phyloP scores from a whole-genome alignment of 495 filamentous ascomycete species.

The Trichoderma orchidacearum region DNA sequence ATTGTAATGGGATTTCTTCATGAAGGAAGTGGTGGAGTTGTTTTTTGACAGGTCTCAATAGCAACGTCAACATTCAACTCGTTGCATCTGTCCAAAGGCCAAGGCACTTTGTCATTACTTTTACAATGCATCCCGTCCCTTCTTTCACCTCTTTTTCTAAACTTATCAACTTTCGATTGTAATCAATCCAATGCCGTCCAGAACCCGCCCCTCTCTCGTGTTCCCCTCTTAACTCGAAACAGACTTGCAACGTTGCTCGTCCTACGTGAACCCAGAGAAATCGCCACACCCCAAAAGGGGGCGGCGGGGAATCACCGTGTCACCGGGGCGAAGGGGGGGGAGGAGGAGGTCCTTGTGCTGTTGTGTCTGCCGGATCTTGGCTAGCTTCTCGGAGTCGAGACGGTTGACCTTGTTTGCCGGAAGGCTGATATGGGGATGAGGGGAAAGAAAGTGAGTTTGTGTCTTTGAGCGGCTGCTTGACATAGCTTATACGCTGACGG shows the following conservation, averaged over 20 bases:
- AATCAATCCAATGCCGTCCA: not conserved
- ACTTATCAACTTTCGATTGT: no score
- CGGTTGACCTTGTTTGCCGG: no score
- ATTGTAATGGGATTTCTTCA: no score
- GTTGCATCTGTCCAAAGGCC: no score
- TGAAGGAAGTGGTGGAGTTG: not conserved
- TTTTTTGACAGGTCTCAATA: not conserved
- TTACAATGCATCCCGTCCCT: not conserved
- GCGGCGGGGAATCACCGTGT: no score
- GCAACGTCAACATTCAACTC: no score
- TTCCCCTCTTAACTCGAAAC: not conserved
- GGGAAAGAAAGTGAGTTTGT: no score
- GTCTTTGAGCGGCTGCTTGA: no score
- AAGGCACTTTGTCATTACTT: no score
- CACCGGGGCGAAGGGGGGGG: not conserved
- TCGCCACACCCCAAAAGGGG: not conserved
- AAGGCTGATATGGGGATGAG: no score
- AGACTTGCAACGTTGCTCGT: not conserved
- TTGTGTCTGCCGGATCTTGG: not conserved
- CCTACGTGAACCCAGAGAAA: not conserved
- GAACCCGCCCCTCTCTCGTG: not conserved
- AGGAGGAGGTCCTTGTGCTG: not conserved
- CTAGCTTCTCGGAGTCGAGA: no score
- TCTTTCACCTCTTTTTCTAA: not conserved
- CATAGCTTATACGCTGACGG: no score